Evolutionary conservation across 2,329 filamentous ascomycete genomes (phyloP), one percentile per base, ranked within the genome.

Genomic region (Colletotrichum truncatum): DNA sequence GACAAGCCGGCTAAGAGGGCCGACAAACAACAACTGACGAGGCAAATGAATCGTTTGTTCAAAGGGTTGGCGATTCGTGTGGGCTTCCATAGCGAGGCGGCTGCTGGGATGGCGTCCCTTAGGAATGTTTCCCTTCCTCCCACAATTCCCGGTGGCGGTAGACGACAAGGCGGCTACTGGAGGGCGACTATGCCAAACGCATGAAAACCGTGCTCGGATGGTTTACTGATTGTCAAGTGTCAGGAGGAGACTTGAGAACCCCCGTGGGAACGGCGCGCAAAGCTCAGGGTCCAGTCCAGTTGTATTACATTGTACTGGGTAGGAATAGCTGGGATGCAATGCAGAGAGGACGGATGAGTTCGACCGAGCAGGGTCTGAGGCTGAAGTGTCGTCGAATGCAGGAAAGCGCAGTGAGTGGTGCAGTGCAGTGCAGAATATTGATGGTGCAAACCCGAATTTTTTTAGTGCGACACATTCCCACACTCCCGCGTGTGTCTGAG

Each of bases 121-220:
- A 46, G 34, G 48, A 28, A 56, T 66, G 57, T 66, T 56, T 66
- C 63, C 63, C 28, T n/a, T n/a, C n/a, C n/a, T n/a, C n/a, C n/a
- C n/a, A n/a, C 34, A 26, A 43, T 43, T 11, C 43, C 12, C 43
- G 49, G 26, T 26, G 12, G 43, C 49, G 36, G 57, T 18, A 28
- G 23, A 43, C 12, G 34, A 36, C 49, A 65, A 21, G 26, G n/a
- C 34, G 34, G 25, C 28, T 23, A 56, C 32, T 62, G 57, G 51
- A 32, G 28, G 28, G 12, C 36, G 21, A 21, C 30, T 32, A 39
- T 41, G 51, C n/a, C 36, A 56, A 56, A 52, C 34, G 36, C 63
- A 56, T 52, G 43, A 66, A 48, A 41, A 43, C 16, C 36, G 38
- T 26, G 39, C 41, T 46, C 41, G 46, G 58, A 51, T 49, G 58